Conservation (phyloP, 768 basidiomycete genomes). For the Macrolepiota dolichaula region DNA sequence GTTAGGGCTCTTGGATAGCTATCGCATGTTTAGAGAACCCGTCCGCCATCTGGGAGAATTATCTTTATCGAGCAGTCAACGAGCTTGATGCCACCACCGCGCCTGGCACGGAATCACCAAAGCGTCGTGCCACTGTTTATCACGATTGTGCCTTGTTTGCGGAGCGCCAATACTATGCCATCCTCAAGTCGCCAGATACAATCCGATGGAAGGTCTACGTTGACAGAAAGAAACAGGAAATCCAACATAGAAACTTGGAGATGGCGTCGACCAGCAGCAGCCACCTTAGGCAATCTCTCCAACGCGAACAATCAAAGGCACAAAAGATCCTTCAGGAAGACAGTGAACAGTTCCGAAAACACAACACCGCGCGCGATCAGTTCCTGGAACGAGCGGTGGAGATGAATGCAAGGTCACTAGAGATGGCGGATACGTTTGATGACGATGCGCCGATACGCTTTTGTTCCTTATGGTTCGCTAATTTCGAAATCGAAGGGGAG, state of each 20-base stretch:
- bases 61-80: conserved; percentile 62
- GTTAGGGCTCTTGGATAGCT: conserved; percentile 86
- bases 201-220: conserved; percentile 67
- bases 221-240: conserved; percentile 69
- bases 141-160: conserved; percentile 87
- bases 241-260: conserved; percentile 47
- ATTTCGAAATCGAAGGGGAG: conserved; percentile 62
- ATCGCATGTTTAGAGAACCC: conserved; percentile 84
- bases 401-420: conserved; percentile 82
- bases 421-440: conserved; percentile 68
- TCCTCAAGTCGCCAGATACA: conserved; percentile 66
- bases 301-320: conserved; percentile 27
- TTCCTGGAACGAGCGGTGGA: conserved; percentile 76
- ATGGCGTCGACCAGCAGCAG: conserved; percentile 18
- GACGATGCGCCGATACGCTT: conserved; percentile 77
- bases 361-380: conserved; percentile 47
- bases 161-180: conserved; percentile 78
- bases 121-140: conserved; percentile 57
- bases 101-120: conserved; percentile 2
- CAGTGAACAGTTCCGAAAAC: conserved; percentile 46
- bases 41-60: conserved; percentile 60
- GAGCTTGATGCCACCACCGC: conserved; percentile 20
- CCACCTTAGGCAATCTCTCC: conserved; percentile 15
- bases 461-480: conserved; percentile 89
- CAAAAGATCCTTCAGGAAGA: conserved; percentile 40